Evolutionary conservation across 192 early-diverging fungal species (phyloP).

Genomic region (Mortierella hygrophila): DNA sequence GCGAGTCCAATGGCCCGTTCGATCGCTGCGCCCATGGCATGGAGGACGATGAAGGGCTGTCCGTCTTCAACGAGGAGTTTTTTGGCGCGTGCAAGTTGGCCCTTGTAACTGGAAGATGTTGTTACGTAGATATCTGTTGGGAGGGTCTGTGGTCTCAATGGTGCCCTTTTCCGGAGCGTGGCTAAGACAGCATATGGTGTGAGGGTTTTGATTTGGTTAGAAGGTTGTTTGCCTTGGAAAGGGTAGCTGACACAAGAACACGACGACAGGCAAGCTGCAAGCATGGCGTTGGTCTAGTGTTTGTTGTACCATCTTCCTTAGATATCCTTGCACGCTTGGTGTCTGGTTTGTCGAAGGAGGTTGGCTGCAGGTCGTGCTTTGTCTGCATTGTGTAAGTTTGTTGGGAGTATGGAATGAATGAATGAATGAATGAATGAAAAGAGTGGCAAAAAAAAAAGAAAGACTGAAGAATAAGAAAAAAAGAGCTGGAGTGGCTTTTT

Average conservation of each 20-base stretch:
- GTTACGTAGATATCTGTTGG: slow-evolving; percentile 88
- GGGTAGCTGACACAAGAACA: background rate
- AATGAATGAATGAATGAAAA: background rate
- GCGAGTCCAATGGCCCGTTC: slow-evolving; percentile 76
- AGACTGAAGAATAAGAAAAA: background rate
- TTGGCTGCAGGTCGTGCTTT: background rate
- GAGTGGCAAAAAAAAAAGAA: background rate
- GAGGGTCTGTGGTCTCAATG: slow-evolving; percentile 72
- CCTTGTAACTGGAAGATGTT: slow-evolving; percentile 69
- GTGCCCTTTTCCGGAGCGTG: slow-evolving; percentile 68
- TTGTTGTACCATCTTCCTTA: slow-evolving; percentile 32
- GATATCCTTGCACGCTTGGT: slow-evolving; percentile 38
- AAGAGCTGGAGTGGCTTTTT: background rate
- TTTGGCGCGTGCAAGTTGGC: slow-evolving; percentile 72
- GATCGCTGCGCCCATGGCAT: slow-evolving; percentile 85
- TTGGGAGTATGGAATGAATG: background rate
- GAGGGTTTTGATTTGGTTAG: background rate
- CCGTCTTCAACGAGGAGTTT: slow-evolving; percentile 74
- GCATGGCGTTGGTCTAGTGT: background rate
- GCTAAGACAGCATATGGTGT: slow-evolving; percentile 16
- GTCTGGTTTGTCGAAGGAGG: slow-evolving; percentile 20
- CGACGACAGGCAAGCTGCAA: background rate
- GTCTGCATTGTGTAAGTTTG: slow-evolving; percentile 8
- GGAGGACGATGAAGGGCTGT: slow-evolving; percentile 74
- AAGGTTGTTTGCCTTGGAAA: background rate